phyloP scores from a whole-genome alignment of 345 rosid genomes.

The Kernera saxatilis region DNA sequence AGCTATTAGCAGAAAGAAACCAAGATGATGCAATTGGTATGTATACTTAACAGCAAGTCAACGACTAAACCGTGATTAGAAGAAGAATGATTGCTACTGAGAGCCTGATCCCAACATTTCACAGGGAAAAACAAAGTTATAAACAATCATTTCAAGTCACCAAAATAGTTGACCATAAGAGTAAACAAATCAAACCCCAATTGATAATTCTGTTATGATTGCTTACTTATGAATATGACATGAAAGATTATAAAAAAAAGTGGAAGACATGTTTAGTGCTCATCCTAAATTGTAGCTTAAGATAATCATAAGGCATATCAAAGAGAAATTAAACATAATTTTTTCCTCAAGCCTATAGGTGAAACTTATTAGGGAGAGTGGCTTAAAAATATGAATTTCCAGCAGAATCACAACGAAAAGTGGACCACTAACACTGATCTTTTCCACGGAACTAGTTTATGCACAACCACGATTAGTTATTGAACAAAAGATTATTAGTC shows the following conservation, averaged over 20 bases:
- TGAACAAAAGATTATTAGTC: not conserved
- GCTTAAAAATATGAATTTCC: not conserved
- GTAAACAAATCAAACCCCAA: constrained; percentile 4
- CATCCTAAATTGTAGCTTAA: not conserved
- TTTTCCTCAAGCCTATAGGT: not conserved
- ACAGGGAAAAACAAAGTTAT: not conserved
- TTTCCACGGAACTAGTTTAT: not conserved
- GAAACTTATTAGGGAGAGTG: not conserved
- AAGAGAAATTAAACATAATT: not conserved
- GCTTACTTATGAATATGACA: not conserved
- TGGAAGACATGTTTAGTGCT: constrained; percentile 11
- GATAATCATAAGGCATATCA: not conserved
- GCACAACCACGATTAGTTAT: not conserved
- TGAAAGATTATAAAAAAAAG: constrained; percentile 5
- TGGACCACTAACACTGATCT: not conserved
- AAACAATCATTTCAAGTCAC: not conserved
- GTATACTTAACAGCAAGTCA: constrained; percentile 13
- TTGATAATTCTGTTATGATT: not conserved
- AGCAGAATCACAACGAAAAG: not conserved
- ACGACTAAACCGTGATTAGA: not conserved
- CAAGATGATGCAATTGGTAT: not conserved
- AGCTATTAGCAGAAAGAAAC: constrained; percentile 4
- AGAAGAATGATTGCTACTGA: not conserved
- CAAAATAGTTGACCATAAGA: constrained; percentile 11
- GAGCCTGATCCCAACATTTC: not conserved